Evolutionary conservation across 2,329 filamentous ascomycete species (phyloP), one percentile per base, ranked within the genome.

Genomic region (Alternaria sp.): DNA sequence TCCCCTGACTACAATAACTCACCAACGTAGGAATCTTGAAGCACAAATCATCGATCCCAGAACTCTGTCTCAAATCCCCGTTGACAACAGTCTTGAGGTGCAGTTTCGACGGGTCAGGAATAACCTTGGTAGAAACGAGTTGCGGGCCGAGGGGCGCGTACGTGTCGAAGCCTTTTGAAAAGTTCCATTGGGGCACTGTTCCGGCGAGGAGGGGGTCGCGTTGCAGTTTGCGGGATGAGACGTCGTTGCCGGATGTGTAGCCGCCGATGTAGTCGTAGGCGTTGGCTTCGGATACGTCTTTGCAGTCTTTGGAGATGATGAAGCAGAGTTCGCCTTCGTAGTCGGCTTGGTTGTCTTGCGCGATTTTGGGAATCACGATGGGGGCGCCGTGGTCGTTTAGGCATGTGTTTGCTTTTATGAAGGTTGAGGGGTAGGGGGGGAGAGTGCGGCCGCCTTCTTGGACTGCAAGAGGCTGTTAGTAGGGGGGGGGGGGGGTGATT

Each of bases 81-180:
- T 85, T 84, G 13, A 85, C 74, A 13, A 73, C 78, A 0, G 82
- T 85, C 56, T 68, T 70, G 7, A 87, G 65, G 0, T 72, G 68
- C 41, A 86, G 72, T 14, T 70, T 65, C 1, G 67, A 70, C 0
- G 83, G 82, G 51, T 84, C 80, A 0, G 72, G 67, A 0, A 86
- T 68, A 0, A 84, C 54, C 1, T 71, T 70, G 0, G 75, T 71
- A 1, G 74, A 73, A 0, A 86, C 81, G 0, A 87, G 71, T 36
- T 74, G 76, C 0, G 84, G 84, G 0, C 84, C 85, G 0, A 87
- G 55, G 0, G 85, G 85, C 0, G 82, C 82, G 61, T 79, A 86
- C 0, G 79, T 84, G 61, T 87, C 84, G 53, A 87, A 87, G 0
- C 83, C 82, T 63, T 87, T 86, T 14, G 78, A 80, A 61, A 86